phyloP scores from a whole-genome alignment of 2,329 filamentous ascomycete genomes.

The Stachybotrys chartarum region DNA sequence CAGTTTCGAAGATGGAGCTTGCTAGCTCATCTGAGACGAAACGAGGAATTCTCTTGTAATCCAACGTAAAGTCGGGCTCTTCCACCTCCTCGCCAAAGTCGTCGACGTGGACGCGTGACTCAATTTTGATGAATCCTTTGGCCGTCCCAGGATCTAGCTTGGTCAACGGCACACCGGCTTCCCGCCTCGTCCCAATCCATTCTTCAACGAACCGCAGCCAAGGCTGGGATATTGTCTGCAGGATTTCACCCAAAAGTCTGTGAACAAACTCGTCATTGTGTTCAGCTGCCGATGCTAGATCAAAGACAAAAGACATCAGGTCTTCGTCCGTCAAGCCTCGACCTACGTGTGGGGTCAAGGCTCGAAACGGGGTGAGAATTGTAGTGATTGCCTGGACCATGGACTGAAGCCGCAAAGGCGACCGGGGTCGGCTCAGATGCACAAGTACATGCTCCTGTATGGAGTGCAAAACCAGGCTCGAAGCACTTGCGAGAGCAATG shows the following conservation, averaged over 20 bases:
- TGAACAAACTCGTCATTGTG: slow-evolving; percentile 55
- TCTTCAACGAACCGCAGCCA: slow-evolving; percentile 63
- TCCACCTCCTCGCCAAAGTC: slow-evolving; percentile 51
- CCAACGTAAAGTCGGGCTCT: slow-evolving; percentile 55
- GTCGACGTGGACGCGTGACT: slow-evolving; percentile 46
- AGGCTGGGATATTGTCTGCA: slow-evolving; percentile 55
- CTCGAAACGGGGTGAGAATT: slow-evolving; percentile 44
- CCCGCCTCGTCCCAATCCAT: slow-evolving; percentile 65
- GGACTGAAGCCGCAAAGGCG: slow-evolving; percentile 46
- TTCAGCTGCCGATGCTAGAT: slow-evolving; percentile 56
- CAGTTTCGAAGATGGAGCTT: slow-evolving; percentile 69
- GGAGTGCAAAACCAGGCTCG: slow-evolving; percentile 39
- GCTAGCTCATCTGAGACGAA: slow-evolving; percentile 68
- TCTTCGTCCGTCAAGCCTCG: slow-evolving; percentile 47
- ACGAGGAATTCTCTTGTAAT: slow-evolving; percentile 57
- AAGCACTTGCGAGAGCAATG: slow-evolving; percentile 44
- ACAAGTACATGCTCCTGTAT: slow-evolving; percentile 42
- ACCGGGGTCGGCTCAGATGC: slow-evolving; percentile 32
- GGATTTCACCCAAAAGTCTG: slow-evolving; percentile 58
- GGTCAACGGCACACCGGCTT: slow-evolving; percentile 46
- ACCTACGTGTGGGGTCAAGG: slow-evolving; percentile 40
- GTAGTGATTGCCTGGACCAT: slow-evolving; percentile 37
- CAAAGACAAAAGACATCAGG: slow-evolving; percentile 54
- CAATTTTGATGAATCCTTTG: slow-evolving; percentile 55
- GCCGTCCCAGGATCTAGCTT: slow-evolving; percentile 35